Percentiles rank a stretch among this genome's conserved stretches.
phyloP scores from a whole-genome alignment of 345 rosid species.

The Salix viminalis region DNA sequence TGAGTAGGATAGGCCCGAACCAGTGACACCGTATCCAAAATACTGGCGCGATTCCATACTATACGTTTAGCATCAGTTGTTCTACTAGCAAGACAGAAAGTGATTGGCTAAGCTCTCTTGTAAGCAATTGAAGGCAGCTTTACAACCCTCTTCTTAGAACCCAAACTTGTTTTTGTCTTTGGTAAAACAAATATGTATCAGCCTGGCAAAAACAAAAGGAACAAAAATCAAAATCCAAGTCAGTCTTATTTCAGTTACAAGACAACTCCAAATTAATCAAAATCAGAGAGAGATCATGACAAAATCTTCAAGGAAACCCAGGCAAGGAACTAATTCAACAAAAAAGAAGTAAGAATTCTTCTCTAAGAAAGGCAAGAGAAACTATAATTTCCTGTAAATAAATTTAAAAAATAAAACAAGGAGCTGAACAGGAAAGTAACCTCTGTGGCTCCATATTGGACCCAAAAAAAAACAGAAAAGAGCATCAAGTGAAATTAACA shows the following conservation, averaged over 20 bases:
- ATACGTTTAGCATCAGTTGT: slow-evolving; percentile 26
- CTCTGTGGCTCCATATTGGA: background rate
- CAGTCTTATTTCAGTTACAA: background rate
- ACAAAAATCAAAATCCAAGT: slow-evolving; percentile 8
- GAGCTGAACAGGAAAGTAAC: background rate
- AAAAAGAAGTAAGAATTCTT: background rate
- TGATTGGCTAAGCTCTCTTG: background rate
- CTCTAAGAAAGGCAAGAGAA: background rate
- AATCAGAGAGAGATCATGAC: background rate
- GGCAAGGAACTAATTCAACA: background rate
- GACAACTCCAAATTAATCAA: background rate
- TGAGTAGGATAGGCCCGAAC: slow-evolving; percentile 39
- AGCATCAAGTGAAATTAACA: background rate
- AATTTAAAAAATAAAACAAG: background rate
- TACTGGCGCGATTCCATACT: slow-evolving; percentile 47
- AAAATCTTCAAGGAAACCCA: background rate
- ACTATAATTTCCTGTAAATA: background rate
- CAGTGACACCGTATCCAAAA: slow-evolving; percentile 35
- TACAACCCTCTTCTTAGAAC: background rate
- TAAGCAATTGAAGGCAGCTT: slow-evolving; percentile 8
- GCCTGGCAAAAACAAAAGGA: slow-evolving; percentile 12
- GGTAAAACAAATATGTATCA: slow-evolving; percentile 24
- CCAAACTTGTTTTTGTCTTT: background rate
- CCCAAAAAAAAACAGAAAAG: background rate
- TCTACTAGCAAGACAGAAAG: slow-evolving; percentile 2